These are phyloP conservation scores for Amanita muscaria DNA, from an alignment of 768 basidiomycete genomes.

Conservation along the genomic window DNA sequence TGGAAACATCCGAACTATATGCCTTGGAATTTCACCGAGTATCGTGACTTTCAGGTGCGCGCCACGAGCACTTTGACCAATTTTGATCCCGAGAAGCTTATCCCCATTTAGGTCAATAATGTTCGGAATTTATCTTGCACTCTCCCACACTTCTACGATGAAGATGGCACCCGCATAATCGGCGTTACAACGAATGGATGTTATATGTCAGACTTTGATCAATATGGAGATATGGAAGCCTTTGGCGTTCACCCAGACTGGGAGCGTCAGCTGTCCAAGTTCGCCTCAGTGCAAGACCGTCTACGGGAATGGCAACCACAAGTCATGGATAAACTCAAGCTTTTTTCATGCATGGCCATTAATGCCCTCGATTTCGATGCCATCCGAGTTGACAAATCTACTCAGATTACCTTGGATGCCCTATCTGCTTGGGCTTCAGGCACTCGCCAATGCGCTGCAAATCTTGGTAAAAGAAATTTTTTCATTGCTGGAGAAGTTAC, in stretches of 20 bases:
- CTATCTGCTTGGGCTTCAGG: constrained; percentile 66
- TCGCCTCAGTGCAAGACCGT: constrained; percentile 94
- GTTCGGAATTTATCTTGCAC: constrained; percentile 64
- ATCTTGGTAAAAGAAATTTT: constrained; percentile 77
- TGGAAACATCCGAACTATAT: constrained; percentile 72
- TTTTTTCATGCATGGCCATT: constrained; percentile 82
- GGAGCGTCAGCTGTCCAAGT: constrained; percentile 91
- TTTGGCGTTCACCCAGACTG: constrained; percentile 94
- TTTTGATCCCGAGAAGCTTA: constrained; percentile 1
- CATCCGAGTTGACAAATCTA: constrained; percentile 93
- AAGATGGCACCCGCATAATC: constrained; percentile 54
- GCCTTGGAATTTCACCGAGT: constrained; percentile 83
- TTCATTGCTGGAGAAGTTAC: constrained; percentile 91
- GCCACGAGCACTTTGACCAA: background rate
- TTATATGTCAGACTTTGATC: constrained; percentile 80
- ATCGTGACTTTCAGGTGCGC: constrained; percentile 70
- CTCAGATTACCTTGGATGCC: constrained; percentile 81
- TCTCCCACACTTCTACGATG: constrained; percentile 74
- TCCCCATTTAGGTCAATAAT: constrained; percentile 46
- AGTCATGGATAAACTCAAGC: constrained; percentile 69
- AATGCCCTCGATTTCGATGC: constrained; percentile 85
- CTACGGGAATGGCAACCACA: constrained; percentile 83
- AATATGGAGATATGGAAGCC: constrained; percentile 95
- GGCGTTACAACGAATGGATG: constrained; percentile 61
- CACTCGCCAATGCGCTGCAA: constrained; percentile 66